Percentiles rank a stretch among this genome's conserved stretches.
These are phyloP conservation scores for Trichoderma simmonsii DNA, from an alignment of 2,329 filamentous ascomycete species.

Conservation along the genomic window DNA sequence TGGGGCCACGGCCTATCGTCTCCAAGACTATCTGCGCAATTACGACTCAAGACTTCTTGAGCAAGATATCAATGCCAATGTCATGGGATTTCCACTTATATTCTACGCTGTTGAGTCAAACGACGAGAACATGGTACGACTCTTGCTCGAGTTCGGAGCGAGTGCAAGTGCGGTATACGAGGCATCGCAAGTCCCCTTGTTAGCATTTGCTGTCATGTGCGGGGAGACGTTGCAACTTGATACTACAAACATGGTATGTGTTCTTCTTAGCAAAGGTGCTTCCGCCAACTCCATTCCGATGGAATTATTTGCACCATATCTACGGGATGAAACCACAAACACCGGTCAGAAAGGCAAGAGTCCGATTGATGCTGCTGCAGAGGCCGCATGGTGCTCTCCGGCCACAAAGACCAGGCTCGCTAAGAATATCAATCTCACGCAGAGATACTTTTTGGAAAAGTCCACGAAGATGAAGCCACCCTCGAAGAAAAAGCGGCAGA, in stretches of 20 bases:
- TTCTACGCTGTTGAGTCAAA: constrained; percentile 16
- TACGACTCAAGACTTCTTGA: neutral
- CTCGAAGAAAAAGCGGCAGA: constrained; percentile 26
- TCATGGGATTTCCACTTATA: neutral
- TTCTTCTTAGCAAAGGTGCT: constrained; percentile 14
- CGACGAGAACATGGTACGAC: constrained; percentile 11
- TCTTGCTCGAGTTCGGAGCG: neutral
- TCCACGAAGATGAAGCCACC: constrained; percentile 25
- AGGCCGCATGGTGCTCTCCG: constrained; percentile 25
- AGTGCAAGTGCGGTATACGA: neutral
- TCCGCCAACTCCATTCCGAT: neutral
- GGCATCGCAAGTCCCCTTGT: neutral
- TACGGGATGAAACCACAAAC: neutral
- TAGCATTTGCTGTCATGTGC: constrained; percentile 16
- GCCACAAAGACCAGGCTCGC: constrained; percentile 25
- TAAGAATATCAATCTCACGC: constrained; percentile 29
- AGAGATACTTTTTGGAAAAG: constrained; percentile 32
- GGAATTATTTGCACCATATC: neutral
- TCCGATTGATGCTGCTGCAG: neutral
- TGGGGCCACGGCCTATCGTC: neutral
- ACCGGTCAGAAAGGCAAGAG: neutral
- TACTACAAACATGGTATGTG: constrained; percentile 10
- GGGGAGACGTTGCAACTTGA: constrained; percentile 2
- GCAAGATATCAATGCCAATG: neutral
- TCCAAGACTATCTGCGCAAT: neutral